Conservation (phyloP, 768 basidiomycete genomes). For the Kwoniella heveanensis region DNA sequence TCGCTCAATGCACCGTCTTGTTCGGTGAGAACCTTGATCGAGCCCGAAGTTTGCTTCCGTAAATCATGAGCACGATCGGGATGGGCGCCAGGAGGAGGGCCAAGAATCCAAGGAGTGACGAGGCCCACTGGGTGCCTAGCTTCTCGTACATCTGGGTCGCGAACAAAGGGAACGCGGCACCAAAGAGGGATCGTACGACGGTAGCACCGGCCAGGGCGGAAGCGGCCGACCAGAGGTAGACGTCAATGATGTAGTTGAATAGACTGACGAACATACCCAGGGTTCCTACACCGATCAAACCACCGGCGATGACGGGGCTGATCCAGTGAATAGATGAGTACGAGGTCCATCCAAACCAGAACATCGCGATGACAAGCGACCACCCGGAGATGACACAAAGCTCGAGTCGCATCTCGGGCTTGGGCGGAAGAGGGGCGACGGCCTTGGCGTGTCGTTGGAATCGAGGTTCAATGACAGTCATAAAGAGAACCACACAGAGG, state of each 20-base stretch:
- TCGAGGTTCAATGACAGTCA: constrained; percentile 54
- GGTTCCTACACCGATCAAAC: constrained; percentile 48
- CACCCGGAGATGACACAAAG: constrained; percentile 54
- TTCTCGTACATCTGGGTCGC: constrained; percentile 57
- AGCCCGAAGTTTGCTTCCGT: constrained; percentile 46
- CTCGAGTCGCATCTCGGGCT: constrained; percentile 55
- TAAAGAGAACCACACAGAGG: constrained; percentile 46
- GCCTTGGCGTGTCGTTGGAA: constrained; percentile 48
- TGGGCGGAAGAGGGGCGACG: constrained; percentile 45
- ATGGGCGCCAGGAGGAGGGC: constrained; percentile 53
- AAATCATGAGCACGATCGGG: constrained; percentile 49
- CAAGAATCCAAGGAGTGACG: constrained; percentile 55
- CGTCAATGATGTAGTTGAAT: constrained; percentile 57
- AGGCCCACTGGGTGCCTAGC: constrained; percentile 57
- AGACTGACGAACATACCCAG: constrained; percentile 53
- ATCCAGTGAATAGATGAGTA: constrained; percentile 56
- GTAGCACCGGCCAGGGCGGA: constrained; percentile 57
- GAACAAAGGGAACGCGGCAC: constrained; percentile 55
- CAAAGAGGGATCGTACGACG: constrained; percentile 51
- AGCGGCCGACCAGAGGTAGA: constrained; percentile 57
- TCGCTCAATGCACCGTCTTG: constrained; percentile 18
- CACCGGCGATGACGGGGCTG: constrained; percentile 47
- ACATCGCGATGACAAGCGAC: constrained; percentile 55
- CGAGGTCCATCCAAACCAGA: constrained; percentile 59
- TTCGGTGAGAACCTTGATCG: constrained; percentile 46